Conservation (phyloP, 2,329 filamentous ascomycete species). For the Beauveria brongniartii region DNA sequence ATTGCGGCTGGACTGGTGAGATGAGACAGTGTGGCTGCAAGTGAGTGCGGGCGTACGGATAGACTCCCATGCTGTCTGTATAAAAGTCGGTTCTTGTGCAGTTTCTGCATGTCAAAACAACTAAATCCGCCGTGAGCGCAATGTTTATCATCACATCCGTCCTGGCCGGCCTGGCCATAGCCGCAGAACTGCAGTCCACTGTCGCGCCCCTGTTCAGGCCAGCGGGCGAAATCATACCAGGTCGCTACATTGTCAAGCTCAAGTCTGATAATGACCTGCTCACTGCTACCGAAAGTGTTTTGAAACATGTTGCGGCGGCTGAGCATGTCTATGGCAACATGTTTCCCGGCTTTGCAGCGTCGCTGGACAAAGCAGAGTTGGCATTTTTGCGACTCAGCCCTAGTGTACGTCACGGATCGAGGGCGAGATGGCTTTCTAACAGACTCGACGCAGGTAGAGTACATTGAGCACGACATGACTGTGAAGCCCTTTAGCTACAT, state of each 20-base stretch:
- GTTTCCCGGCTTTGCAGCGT: neutral
- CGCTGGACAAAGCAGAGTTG: neutral
- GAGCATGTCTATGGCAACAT: neutral
- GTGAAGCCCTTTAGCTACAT: neutral
- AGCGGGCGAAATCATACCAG: neutral
- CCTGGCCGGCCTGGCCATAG: neutral
- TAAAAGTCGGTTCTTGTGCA: neutral
- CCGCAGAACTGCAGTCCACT: neutral
- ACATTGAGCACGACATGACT: neutral
- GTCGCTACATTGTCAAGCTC: conserved; percentile 7
- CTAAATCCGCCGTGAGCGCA: neutral
- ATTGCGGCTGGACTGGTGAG: neutral
- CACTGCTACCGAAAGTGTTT: neutral
- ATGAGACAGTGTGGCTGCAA: neutral
- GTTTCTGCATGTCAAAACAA: neutral
- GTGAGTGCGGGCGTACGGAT: neutral
- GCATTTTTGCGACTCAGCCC: neutral
- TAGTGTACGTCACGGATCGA: neutral
- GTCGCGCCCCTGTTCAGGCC: conserved; percentile 4
- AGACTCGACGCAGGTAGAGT: neutral
- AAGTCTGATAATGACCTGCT: neutral
- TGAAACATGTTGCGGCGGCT: neutral
- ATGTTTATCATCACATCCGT: neutral
- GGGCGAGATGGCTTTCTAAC: neutral
- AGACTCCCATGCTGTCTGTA: neutral